phyloP scores from a whole-genome alignment of 495 filamentous ascomycete species.

The Neurospora sp. region DNA sequence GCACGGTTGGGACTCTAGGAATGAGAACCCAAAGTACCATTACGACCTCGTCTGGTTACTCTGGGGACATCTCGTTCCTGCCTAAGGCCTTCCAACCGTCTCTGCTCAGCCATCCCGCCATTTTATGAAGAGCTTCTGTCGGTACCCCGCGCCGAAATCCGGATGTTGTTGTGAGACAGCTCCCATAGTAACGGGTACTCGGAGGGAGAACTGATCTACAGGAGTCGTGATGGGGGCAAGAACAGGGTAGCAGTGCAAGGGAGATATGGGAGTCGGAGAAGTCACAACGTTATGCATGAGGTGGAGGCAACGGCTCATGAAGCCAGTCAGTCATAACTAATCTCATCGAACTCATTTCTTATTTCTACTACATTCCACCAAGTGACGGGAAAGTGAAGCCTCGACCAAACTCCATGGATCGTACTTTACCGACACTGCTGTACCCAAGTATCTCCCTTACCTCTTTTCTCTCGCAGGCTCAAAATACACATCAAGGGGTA shows the following conservation, averaged over 20 bases:
- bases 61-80: neutral
- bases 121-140: neutral
- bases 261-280: neutral
- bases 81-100: neutral
- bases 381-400: neutral
- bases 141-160: neutral
- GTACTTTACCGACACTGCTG: neutral
- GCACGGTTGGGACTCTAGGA: neutral
- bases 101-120: neutral
- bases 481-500: constrained; percentile 19
- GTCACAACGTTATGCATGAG: neutral
- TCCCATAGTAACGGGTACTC: neutral
- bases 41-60: neutral
- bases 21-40: neutral
- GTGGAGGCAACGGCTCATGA: neutral
- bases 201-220: neutral
- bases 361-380: neutral
- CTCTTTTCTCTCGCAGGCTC: constrained; percentile 10
- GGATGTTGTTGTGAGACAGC: neutral
- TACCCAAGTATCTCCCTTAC: neutral
- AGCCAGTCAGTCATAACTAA: neutral
- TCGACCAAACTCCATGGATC: neutral
- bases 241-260: neutral
- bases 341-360: neutral
- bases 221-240: neutral